Percentiles rank a stretch among this genome's conserved stretches.
These are phyloP conservation scores for Metarhizium sp. DNA, from an alignment of 2,329 filamentous ascomycete genomes.

Conservation along the genomic window DNA sequence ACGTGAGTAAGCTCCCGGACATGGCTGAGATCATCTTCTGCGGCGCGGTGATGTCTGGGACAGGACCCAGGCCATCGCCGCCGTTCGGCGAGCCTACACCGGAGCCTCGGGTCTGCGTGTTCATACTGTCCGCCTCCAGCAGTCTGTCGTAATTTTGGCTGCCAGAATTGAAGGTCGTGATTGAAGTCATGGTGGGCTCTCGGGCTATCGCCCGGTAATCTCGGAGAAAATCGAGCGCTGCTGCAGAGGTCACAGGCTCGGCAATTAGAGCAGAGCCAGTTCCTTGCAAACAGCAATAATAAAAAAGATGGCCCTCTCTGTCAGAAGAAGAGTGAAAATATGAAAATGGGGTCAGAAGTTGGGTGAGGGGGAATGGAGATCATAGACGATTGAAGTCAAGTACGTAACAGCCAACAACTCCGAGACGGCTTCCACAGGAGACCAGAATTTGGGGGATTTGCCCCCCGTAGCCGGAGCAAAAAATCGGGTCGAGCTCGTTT, in stretches of 20 bases:
- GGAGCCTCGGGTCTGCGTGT: constrained; percentile 15
- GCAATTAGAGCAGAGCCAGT: constrained; percentile 1
- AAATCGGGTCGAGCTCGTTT: background rate
- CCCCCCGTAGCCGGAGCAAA: constrained; percentile 5
- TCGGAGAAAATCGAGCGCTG: background rate
- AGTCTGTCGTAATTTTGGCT: constrained; percentile 20
- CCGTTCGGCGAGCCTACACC: constrained; percentile 3
- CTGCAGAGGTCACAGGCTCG: background rate
- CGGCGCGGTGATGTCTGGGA: constrained; percentile 62
- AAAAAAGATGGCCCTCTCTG: background rate
- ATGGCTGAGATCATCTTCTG: constrained; percentile 96
- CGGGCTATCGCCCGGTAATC: background rate
- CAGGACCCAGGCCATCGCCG: constrained; percentile 26
- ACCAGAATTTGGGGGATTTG: constrained; percentile 4
- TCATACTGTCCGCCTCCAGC: constrained; percentile 17
- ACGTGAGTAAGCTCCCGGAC: constrained; percentile 81
- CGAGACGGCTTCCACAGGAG: too few species aligned
- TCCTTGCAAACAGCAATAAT: constrained; percentile 2
- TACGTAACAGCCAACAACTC: background rate
- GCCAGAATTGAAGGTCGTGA: constrained; percentile 5
- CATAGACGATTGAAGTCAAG: background rate
- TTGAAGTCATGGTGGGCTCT: constrained; percentile 2
- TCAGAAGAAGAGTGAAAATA: background rate
- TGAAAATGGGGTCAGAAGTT: background rate
- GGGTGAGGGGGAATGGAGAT: background rate